Base-by-base conservation (phyloP, 148 eudicot species). In the Fagopyrum tataricum region DNA sequence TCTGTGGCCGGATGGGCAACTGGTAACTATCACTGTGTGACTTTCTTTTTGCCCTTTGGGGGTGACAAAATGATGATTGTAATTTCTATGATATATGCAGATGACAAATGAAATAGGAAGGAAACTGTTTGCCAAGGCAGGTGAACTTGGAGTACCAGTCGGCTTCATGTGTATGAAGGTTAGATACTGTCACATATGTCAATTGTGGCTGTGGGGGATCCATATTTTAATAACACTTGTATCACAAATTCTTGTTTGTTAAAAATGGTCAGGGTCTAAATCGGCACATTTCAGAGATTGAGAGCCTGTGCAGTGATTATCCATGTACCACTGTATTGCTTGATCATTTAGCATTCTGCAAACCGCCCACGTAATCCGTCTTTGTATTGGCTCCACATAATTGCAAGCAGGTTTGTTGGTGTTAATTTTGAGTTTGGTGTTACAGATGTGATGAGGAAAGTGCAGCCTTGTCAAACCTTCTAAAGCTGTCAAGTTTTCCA, bases 91-190 rank as follows among this genome's bases (percentile, higher is more conserved):
- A 67, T 49, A 58, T 58, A 18, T 67, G 59, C 83, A 92, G 98
- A 93, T 93, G 97, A 91, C 98, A 53, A 93, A 93, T 81, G 89
- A 80, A 58, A 77, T 91, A 66, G 97, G 98, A 46, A 93, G 88
- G 82, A 83, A 86, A 41, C 39, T 93, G 83, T 93, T 87, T 73
- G 78, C 92, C 23, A 91, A 85, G 76, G 97, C 98, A 0, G 98
- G 98, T 81, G 91, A 91, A 68, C 97, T 93, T 70, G 92, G 95
- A 7, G 83, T 83, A 31, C 95, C 98, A 43, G 98, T 93, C 70
- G 89, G 97, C 75, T 87, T 93, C 87, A 89, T 93, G 98, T 93
- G 98, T 80, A 83, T 87, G 86, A 91, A 91, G 96, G 98, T 93
- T 67, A 68, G 2, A 68, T 68, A n/a, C 5, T 41, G 0, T 41